phyloP scores from a whole-genome alignment of 139 green algal species.

The Diplosphaera chodatii region DNA sequence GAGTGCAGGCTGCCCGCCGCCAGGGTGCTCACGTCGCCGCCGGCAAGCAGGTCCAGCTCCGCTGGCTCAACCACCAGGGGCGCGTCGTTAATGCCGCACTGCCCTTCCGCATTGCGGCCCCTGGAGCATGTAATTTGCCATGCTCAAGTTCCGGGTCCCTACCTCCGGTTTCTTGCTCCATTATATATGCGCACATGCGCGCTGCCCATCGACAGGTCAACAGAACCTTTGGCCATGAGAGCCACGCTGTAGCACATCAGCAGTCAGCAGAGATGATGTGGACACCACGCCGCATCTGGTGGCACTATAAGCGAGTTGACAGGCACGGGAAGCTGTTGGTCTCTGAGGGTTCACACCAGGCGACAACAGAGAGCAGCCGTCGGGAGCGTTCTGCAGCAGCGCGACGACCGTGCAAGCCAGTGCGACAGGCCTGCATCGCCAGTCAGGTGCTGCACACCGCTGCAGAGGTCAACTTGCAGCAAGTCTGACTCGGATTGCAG shows the following conservation, averaged over 20 bases:
- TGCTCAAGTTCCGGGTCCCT: too few relatives aligned
- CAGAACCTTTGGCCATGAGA: too few relatives aligned
- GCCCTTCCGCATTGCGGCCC: constrained; percentile 50
- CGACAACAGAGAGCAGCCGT: neutral
- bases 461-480: neutral
- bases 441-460: neutral
- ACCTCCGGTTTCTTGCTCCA: too few relatives aligned
- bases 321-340: too few relatives aligned
- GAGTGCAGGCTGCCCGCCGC: constrained; percentile 34
- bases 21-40: constrained; percentile 14
- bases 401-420: neutral
- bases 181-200: too few relatives aligned
- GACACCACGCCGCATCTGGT: too few relatives aligned
- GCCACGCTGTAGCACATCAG: neutral
- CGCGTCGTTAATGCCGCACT: constrained; percentile 34
- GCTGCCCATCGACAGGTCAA: too few relatives aligned
- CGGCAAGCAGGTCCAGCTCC: constrained; percentile 29
- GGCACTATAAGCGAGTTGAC: too few relatives aligned
- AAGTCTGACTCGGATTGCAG: neutral
- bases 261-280: neutral
- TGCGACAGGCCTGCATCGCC: neutral
- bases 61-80: constrained; percentile 38
- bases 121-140: constrained; percentile 22
- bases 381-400: neutral
- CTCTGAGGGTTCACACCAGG: too few relatives aligned